Evolutionary conservation across 2,329 filamentous ascomycete species (phyloP).

Genomic region (Ophiocordyceps camponoti-floridani): DNA sequence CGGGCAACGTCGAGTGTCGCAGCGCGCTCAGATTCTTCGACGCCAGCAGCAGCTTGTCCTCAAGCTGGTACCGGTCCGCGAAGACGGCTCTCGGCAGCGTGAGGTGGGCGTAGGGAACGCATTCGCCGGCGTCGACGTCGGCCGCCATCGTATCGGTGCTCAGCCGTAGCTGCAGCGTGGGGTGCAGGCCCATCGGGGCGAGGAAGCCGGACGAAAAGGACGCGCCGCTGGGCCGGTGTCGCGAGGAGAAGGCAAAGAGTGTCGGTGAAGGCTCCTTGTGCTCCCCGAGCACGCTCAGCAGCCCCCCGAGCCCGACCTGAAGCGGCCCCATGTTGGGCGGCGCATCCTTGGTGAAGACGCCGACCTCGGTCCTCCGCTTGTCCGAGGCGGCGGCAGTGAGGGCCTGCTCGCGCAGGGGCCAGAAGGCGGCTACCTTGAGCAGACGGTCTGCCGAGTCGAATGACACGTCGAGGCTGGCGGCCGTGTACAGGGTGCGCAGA

Average conservation of each 20-base stretch:
- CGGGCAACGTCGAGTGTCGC: slow-evolving; percentile 52
- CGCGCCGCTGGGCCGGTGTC: slow-evolving; percentile 44
- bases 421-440: slow-evolving; percentile 47
- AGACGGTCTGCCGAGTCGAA: slow-evolving; percentile 51
- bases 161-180: slow-evolving; percentile 54
- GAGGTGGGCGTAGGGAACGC: slow-evolving; percentile 61
- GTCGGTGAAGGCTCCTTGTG: slow-evolving; percentile 55
- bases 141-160: slow-evolving; percentile 30
- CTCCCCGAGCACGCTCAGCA: slow-evolving; percentile 62
- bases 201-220: slow-evolving; percentile 47
- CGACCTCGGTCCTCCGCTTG: slow-evolving; percentile 55
- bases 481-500: slow-evolving; percentile 23
- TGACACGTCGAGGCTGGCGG: slow-evolving; percentile 57
- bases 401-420: slow-evolving; percentile 27
- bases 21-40: slow-evolving; percentile 63
- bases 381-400: slow-evolving; percentile 21
- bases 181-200: slow-evolving; percentile 67
- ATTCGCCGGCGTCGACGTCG: slow-evolving; percentile 25
- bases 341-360: slow-evolving; percentile 51
- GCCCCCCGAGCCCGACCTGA: slow-evolving; percentile 62
- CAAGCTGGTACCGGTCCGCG: slow-evolving; percentile 73
- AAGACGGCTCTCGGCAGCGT: slow-evolving; percentile 72
- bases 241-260: slow-evolving; percentile 67
- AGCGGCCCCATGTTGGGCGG: slow-evolving; percentile 43
- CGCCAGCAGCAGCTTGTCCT: slow-evolving; percentile 55